These are phyloP conservation scores for Fusarium avenaceum DNA, from an alignment of 2,329 filamentous ascomycete genomes.

Conservation along the genomic window DNA sequence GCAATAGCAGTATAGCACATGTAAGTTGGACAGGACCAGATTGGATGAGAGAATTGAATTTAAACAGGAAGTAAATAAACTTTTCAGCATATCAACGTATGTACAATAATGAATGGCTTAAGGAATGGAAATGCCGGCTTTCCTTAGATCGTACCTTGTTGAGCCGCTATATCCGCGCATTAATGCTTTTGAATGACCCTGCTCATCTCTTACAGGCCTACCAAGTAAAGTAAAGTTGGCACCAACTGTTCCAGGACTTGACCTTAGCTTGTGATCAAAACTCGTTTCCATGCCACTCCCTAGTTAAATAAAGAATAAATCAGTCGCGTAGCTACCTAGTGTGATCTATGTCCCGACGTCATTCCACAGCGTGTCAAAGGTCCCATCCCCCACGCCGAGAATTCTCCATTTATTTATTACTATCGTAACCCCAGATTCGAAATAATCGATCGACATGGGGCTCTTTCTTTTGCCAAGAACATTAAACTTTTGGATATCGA, in stretches of 20 bases:
- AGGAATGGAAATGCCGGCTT: too few species aligned
- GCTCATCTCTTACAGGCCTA: slow-evolving; percentile 6
- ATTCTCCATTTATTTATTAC: not conserved
- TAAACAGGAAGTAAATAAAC: too few species aligned
- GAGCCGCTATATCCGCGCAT: slow-evolving; percentile 25
- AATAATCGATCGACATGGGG: not conserved
- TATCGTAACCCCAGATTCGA: not conserved
- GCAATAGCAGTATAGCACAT: not conserved
- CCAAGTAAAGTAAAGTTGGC: not conserved
- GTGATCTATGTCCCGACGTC: slow-evolving; percentile 14
- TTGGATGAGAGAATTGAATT: not conserved
- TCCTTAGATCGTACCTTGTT: not conserved
- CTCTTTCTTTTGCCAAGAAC: slow-evolving; percentile 11
- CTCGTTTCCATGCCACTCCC: slow-evolving; percentile 7
- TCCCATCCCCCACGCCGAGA: not conserved
- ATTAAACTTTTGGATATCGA: not conserved
- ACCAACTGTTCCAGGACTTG: not conserved
- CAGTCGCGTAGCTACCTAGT: too few species aligned
- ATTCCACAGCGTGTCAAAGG: slow-evolving; percentile 9
- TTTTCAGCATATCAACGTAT: too few species aligned
- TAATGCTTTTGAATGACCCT: too few species aligned
- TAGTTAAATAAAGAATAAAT: not conserved
- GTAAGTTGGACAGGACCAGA: not conserved
- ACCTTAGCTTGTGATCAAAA: slow-evolving; percentile 23
- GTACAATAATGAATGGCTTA: too few species aligned